Base-by-base conservation (phyloP, 2,329 filamentous ascomycete genomes). In the Albifimbria verrucaria region DNA sequence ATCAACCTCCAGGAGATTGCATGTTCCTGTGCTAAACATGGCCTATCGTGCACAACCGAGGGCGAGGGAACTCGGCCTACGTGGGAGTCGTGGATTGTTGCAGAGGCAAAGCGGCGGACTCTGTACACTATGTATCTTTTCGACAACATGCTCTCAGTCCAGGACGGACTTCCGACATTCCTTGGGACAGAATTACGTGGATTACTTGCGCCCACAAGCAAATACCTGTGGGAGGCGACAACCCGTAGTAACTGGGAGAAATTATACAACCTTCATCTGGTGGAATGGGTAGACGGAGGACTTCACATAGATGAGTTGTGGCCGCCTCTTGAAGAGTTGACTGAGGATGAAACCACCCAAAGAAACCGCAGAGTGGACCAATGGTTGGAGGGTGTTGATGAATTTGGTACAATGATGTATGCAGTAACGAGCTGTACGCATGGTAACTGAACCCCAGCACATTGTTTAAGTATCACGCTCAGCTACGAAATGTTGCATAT, bases 71-170 rank as follows among this genome's bases (percentile, higher is more conserved):
- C 60, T 0, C 69, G 72, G 2, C 80, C 80, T 0, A 64, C 51
- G 7, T 82, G 80, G 80, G 78, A 81, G 52, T 66, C 70, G 1
- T 84, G 81, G 81, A 74, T 82, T 4, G 61, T 79, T 1, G 74
- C 74, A 0, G 77, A 80, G 43, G 71, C 80, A 0, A 83, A 81
- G 55, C 70, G 80, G 2, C 71, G 81, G 4, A 75, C 77, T 0
- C 54, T 84, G 0, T 81, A 72, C 53, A 68, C 71, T 0, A 77
- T 81, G 72, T 83, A 82, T 51, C 63, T 83, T 3, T 75, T 83
- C 43, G 78, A 79, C 53, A 80, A 73, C 42, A 61, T 80, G 0
- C 72, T 81, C 7, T 72, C 73, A 1, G 60, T 71, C 0, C 66
- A 73, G 9, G 69, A 78, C 5, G 68, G 68, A 0, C 57, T 78